A percentile compares a stretch with the other conserved stretches of the same genome.
phyloP scores from a whole-genome alignment of 495 filamentous ascomycete genomes.

The Astrothelium macrocarpum region DNA sequence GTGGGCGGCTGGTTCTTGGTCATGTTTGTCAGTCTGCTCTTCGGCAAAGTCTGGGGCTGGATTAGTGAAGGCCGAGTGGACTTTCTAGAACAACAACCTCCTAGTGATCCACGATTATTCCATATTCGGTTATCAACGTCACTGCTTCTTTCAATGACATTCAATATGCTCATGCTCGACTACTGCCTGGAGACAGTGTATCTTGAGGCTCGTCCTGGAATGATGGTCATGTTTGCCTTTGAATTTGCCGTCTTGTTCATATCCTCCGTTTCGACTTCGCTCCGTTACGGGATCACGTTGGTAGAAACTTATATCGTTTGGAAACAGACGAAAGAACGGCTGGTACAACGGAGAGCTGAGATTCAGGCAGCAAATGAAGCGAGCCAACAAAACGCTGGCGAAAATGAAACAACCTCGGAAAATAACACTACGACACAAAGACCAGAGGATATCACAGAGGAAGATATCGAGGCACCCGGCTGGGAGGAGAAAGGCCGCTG shows the following conservation, averaged over 20 bases:
- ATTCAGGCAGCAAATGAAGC: slow-evolving; percentile 51
- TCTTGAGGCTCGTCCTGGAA: slow-evolving; percentile 75
- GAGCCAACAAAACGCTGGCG: slow-evolving; percentile 49
- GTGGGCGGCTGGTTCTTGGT: slow-evolving; percentile 86
- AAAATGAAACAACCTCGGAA: slow-evolving; percentile 35
- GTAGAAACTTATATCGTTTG: slow-evolving; percentile 64
- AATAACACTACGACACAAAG: slow-evolving; percentile 31
- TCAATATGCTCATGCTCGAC: slow-evolving; percentile 64
- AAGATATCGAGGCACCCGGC: slow-evolving; percentile 86
- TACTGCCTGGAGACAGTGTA: slow-evolving; percentile 79
- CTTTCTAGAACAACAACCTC: slow-evolving; percentile 88
- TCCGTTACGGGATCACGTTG: slow-evolving; percentile 71
- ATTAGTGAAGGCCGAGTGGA: slow-evolving; percentile 93
- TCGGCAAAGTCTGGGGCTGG: slow-evolving; percentile 96
- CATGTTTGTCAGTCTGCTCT: slow-evolving; percentile 90
- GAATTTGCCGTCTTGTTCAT: slow-evolving; percentile 85
- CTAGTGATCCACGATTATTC: slow-evolving; percentile 81
- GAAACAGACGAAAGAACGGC: slow-evolving; percentile 55
- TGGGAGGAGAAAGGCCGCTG: slow-evolving; percentile 96
- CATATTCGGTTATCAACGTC: slow-evolving; percentile 73
- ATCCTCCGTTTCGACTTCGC: slow-evolving; percentile 65
- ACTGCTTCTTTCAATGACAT: slow-evolving; percentile 62
- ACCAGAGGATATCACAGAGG: slow-evolving; percentile 57
- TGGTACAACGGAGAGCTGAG: slow-evolving; percentile 51
- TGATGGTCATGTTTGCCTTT: slow-evolving; percentile 99